Evolutionary conservation across 345 rosid genomes (phyloP).

Genomic region (Pelargonium nanum): DNA sequence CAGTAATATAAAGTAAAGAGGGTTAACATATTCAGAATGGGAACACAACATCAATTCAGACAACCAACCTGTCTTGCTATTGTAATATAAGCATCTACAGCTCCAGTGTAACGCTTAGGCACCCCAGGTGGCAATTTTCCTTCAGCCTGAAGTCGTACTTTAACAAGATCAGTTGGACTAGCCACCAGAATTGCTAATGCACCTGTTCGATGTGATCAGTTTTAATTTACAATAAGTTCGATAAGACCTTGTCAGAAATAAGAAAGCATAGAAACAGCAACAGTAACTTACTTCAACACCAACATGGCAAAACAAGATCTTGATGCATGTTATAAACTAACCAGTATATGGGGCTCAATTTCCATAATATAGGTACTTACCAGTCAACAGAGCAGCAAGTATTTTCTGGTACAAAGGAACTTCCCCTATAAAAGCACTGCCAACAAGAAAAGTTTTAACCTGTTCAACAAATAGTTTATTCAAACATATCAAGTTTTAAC

Average conservation of each 20-base stretch:
- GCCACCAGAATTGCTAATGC: conserved; percentile 85
- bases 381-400: conserved; percentile 86
- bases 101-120: conserved; percentile 81
- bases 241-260: neutral
- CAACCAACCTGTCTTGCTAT: conserved; percentile 63
- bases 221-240: neutral
- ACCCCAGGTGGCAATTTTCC: conserved; percentile 81
- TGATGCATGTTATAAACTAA: neutral
- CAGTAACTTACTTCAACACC: neutral
- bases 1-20: neutral
- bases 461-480: conserved; percentile 27
- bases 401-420: conserved; percentile 76
- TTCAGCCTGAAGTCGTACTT: conserved; percentile 93
- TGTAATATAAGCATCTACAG: conserved; percentile 72
- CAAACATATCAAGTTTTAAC: neutral
- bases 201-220: conserved; percentile 35
- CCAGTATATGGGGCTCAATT: neutral
- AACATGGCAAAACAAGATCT: neutral
- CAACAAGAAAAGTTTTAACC: conserved; percentile 88
- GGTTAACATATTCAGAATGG: neutral
- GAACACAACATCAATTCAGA: neutral
- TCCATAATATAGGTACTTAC: conserved; percentile 27
- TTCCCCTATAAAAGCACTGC: conserved; percentile 67
- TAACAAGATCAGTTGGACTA: conserved; percentile 93
- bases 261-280: too few species aligned